Conservation (phyloP, 1,284 basidiomycete species). For the Peniophora sp. region DNA sequence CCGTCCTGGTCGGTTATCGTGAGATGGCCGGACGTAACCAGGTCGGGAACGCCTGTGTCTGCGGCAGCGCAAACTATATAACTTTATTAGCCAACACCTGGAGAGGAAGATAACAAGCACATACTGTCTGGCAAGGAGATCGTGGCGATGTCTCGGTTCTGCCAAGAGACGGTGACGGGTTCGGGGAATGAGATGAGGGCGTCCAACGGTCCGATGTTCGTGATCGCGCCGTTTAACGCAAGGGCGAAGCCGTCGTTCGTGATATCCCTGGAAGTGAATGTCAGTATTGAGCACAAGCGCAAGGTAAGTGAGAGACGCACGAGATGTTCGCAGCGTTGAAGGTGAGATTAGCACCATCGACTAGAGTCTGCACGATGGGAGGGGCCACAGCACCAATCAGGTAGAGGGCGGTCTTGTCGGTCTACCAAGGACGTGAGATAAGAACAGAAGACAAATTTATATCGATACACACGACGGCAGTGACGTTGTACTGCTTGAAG, state of each 20-base stretch:
- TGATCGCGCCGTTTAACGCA: slow-evolving; percentile 49
- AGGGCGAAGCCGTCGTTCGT: slow-evolving; percentile 57
- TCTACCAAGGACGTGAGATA: slow-evolving; percentile 29
- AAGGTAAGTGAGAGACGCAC: no score
- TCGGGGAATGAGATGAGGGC: slow-evolving; percentile 55
- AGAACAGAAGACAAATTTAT: no score
- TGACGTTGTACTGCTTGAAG: slow-evolving; percentile 57
- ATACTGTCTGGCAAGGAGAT: slow-evolving; percentile 53
- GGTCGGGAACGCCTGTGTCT: slow-evolving; percentile 60
- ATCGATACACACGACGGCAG: slow-evolving; percentile 23
- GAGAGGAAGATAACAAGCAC: slow-evolving; percentile 8
- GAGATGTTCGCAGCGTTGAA: slow-evolving; percentile 60
- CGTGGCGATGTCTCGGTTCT: slow-evolving; percentile 59
- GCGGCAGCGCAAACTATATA: slow-evolving; percentile 57
- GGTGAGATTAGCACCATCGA: slow-evolving; percentile 46
- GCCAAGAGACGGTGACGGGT: slow-evolving; percentile 54
- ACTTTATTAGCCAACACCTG: slow-evolving; percentile 1
- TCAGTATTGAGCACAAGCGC: no score
- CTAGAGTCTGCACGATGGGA: slow-evolving; percentile 62
- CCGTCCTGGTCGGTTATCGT: slow-evolving; percentile 47
- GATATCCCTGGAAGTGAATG: slow-evolving; percentile 24
- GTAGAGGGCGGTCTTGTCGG: slow-evolving; percentile 58
- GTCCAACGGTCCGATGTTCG: slow-evolving; percentile 58
- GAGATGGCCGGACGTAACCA: slow-evolving; percentile 41
- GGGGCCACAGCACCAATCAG: slow-evolving; percentile 63